Evolutionary conservation across 441 rosid species (phyloP).

Genomic region (Codiaeum variegatum): DNA sequence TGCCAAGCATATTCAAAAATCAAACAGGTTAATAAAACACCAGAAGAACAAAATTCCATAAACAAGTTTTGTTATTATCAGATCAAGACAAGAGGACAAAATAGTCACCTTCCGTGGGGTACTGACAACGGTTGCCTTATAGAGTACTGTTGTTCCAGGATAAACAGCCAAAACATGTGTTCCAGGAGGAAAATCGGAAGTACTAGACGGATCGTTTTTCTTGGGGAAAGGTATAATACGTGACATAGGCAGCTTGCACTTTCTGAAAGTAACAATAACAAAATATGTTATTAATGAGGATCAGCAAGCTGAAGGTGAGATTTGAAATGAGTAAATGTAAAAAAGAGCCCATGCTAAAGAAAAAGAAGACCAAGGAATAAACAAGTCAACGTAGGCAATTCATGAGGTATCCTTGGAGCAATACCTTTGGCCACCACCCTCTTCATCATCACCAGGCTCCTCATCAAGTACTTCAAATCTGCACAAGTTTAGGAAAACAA

Average conservation of each 20-base stretch:
- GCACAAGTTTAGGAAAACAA: slow-evolving; percentile 13
- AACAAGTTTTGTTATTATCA: background rate
- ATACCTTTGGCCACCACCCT: slow-evolving; percentile 72
- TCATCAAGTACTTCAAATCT: slow-evolving; percentile 93
- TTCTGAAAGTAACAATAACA: slow-evolving; percentile 41
- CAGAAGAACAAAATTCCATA: slow-evolving; percentile 3
- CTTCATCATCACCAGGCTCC: slow-evolving; percentile 97
- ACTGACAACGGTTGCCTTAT: slow-evolving; percentile 82
- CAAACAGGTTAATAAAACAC: slow-evolving; percentile 8
- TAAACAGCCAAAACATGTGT: slow-evolving; percentile 88
- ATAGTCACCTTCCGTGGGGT: slow-evolving; percentile 63
- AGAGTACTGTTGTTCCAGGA: slow-evolving; percentile 96
- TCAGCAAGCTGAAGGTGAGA: background rate
- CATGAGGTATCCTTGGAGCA: background rate
- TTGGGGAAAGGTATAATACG: slow-evolving; percentile 85
- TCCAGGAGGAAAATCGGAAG: slow-evolving; percentile 61
- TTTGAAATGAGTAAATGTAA: background rate
- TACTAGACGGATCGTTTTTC: slow-evolving; percentile 54
- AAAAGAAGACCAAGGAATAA: background rate
- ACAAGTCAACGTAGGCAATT: background rate
- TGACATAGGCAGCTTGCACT: slow-evolving; percentile 76
- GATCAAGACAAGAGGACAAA: background rate
- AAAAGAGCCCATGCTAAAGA: background rate
- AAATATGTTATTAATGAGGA: slow-evolving; percentile 6
- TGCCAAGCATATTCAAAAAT: background rate